A percentile compares a stretch with the other conserved stretches of the same genome.
Conservation (phyloP, 129 eudicot genomes). For the Chrysanthemum makinoi region DNA sequence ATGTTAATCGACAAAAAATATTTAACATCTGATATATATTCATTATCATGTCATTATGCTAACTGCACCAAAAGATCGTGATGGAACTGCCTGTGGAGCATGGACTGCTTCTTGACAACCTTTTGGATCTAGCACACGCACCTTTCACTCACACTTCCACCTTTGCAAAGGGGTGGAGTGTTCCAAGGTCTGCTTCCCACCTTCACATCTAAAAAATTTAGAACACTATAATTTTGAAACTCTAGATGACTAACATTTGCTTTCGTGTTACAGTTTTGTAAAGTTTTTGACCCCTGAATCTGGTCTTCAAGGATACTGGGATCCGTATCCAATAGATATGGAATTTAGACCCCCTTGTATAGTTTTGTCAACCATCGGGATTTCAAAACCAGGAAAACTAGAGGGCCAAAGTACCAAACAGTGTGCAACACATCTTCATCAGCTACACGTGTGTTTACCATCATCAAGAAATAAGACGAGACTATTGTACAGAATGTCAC, state of each 20-base stretch:
- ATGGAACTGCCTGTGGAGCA: conserved; percentile 99
- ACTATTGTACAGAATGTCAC: conserved; percentile 90
- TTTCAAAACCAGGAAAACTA: conserved; percentile 90
- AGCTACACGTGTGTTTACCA: conserved; percentile 90
- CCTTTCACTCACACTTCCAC: conserved; percentile 97
- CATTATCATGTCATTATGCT: background rate
- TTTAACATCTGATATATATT: background rate
- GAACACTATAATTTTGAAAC: background rate
- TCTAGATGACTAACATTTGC: conserved; percentile 16
- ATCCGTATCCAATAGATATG: conserved; percentile 97
- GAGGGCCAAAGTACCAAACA: conserved; percentile 86
- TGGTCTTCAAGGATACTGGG: conserved; percentile 96
- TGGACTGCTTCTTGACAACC: conserved; percentile 92
- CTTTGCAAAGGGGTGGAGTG: conserved; percentile 97
- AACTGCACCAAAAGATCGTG: conserved; percentile 54
- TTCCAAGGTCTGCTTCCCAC: conserved; percentile 64
- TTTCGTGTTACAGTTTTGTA: conserved; percentile 67
- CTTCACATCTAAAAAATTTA: background rate
- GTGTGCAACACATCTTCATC: conserved; percentile 93
- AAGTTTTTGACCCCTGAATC: conserved; percentile 91
- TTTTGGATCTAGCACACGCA: conserved; percentile 96
- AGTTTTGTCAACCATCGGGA: conserved; percentile 97
- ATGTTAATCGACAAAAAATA: no score
- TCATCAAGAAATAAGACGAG: conserved; percentile 78
- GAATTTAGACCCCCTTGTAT: conserved; percentile 97